These are phyloP conservation scores for Actinomortierella wolfii DNA, from an alignment of 371 early-diverging fungal species.

Conservation along the genomic window DNA sequence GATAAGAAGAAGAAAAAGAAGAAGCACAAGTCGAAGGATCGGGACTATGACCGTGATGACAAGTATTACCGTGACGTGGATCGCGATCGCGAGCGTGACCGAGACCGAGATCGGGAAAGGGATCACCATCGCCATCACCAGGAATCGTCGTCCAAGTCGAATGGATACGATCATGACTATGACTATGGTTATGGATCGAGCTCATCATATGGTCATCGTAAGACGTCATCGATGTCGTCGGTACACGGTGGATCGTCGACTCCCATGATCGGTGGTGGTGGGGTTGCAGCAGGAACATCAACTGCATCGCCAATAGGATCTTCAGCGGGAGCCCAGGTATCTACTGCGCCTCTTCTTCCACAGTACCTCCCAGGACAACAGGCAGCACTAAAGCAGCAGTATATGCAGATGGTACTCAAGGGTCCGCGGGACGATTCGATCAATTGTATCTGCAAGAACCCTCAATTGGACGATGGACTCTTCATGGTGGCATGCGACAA, in stretches of 20 bases:
- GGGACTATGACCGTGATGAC: constrained; percentile 26
- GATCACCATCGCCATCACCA: constrained; percentile 23
- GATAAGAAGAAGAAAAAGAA: constrained; percentile 44
- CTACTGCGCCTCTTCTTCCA: not conserved
- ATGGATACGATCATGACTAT: constrained; percentile 4
- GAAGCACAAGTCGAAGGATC: constrained; percentile 44
- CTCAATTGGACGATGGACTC: constrained; percentile 70
- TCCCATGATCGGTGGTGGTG: not conserved
- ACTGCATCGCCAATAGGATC: not conserved
- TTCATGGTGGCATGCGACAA: constrained; percentile 83
- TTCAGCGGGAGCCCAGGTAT: not conserved
- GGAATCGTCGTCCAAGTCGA: constrained; percentile 2
- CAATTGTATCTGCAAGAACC: constrained; percentile 70
- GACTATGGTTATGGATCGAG: too few species aligned
- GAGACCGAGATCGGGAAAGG: constrained; percentile 13
- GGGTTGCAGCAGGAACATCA: too few species aligned
- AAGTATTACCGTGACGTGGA: constrained; percentile 7
- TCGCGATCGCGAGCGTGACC: constrained; percentile 22
- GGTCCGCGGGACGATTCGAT: constrained; percentile 53
- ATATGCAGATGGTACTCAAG: not conserved
- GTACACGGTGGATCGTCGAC: not conserved
- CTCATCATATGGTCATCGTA: constrained; percentile 6
- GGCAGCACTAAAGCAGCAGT: not conserved
- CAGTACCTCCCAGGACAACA: not conserved
- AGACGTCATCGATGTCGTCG: not conserved